These are phyloP conservation scores for Ceriops decandra DNA, from an alignment of 345 rosid genomes.

Conservation along the genomic window DNA sequence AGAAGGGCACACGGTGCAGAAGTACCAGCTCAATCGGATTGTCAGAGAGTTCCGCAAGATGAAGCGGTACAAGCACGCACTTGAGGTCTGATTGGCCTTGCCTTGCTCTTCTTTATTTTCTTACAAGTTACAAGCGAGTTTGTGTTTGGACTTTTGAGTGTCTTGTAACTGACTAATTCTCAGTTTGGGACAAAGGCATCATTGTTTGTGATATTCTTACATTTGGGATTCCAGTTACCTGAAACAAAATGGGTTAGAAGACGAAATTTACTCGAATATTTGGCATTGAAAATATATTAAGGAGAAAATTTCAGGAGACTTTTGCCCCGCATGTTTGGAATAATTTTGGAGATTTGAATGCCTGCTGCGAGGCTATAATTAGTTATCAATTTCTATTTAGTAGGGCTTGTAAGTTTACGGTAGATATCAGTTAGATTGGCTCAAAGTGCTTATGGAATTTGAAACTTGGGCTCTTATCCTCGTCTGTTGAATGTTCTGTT, in stretches of 20 bases:
- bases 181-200: too few relatives aligned
- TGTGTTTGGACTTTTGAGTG: too few relatives aligned
- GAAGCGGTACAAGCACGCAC: conserved; percentile 83
- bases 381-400: too few relatives aligned
- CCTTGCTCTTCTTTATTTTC: conserved; percentile 1
- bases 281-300: too few relatives aligned
- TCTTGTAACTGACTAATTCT: too few relatives aligned
- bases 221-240: too few relatives aligned
- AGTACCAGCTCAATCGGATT: conserved; percentile 77
- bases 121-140: neutral
- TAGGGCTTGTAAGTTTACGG: too few relatives aligned
- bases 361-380: neutral
- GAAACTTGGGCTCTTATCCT: neutral
- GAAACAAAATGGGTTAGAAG: too few relatives aligned
- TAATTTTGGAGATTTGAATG: neutral
- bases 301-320: neutral
- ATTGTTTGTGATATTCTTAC: too few relatives aligned
- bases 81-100: conserved; percentile 48
- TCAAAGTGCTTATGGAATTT: neutral
- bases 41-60: conserved; percentile 85
- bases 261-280: too few relatives aligned
- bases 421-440: neutral
- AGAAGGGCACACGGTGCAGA: conserved; percentile 62
- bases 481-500: neutral
- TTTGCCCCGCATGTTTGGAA: too few relatives aligned